These are phyloP conservation scores for Penicillium sp. DNA, from an alignment of 2,329 filamentous ascomycete genomes.

Conservation along the genomic window DNA sequence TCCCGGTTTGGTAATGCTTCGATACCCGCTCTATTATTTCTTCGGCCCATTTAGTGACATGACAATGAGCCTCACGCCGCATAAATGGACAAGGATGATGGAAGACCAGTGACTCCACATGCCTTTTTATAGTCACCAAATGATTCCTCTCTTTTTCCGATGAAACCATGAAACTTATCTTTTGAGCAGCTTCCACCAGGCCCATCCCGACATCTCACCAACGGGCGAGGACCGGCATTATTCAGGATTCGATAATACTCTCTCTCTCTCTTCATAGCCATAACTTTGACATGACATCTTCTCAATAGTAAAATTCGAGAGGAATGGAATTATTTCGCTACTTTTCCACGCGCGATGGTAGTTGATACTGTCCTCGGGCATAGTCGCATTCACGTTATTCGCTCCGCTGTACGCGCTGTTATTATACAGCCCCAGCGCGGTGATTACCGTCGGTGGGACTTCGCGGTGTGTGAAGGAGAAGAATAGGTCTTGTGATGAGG, in stretches of 20 bases:
- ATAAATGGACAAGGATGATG: neutral
- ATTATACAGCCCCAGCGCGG: slow-evolving; percentile 73
- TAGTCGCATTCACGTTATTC: slow-evolving; percentile 65
- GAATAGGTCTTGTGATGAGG: slow-evolving; percentile 63
- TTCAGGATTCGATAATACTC: slow-evolving; percentile 61
- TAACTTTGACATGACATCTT: slow-evolving; percentile 67
- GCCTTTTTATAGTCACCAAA: slow-evolving; percentile 6
- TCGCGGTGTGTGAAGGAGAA: slow-evolving; percentile 74
- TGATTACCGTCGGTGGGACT: slow-evolving; percentile 69
- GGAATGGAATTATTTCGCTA: slow-evolving; percentile 68
- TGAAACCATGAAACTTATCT: slow-evolving; percentile 50
- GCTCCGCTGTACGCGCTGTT: slow-evolving; percentile 64
- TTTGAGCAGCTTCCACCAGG: slow-evolving; percentile 59
- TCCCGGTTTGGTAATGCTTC: no score
- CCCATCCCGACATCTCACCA: slow-evolving; percentile 57
- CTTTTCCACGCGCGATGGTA: slow-evolving; percentile 68
- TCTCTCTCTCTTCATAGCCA: slow-evolving; percentile 61
- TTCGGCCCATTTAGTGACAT: no score
- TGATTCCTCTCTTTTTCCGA: slow-evolving; percentile 33
- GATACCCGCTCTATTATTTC: no score
- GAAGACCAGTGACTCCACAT: neutral
- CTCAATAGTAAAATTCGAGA: slow-evolving; percentile 71
- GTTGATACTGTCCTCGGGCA: slow-evolving; percentile 69
- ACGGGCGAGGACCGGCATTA: slow-evolving; percentile 57
- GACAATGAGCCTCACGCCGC: neutral